Evolutionary conservation across 2,329 filamentous ascomycete genomes (phyloP).

Genomic region (Diaporthe vexans): DNA sequence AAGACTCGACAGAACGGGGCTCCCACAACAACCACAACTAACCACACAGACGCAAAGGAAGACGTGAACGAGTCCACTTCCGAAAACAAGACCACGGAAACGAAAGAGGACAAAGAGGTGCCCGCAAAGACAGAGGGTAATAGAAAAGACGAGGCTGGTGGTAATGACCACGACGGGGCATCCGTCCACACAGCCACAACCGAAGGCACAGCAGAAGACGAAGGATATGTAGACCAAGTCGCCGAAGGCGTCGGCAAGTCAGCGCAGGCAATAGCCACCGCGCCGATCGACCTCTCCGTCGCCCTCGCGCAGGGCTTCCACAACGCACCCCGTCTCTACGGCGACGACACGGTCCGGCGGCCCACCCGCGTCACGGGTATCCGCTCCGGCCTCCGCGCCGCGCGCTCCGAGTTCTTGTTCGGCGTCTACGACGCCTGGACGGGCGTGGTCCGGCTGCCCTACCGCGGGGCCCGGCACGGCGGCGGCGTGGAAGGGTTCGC

Average conservation of each 20-base stretch:
- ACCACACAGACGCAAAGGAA: slow-evolving; percentile 28
- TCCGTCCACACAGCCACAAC: slow-evolving; percentile 47
- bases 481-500: slow-evolving; percentile 60
- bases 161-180: slow-evolving; percentile 18
- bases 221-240: slow-evolving; percentile 65
- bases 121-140: slow-evolving; percentile 2
- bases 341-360: slow-evolving; percentile 76
- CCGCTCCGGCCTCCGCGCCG: slow-evolving; percentile 72
- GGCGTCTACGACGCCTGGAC: slow-evolving; percentile 77
- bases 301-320: slow-evolving; percentile 78
- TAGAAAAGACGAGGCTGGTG: slow-evolving; percentile 11
- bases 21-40: slow-evolving; percentile 19
- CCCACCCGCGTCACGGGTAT: slow-evolving; percentile 76
- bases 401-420: slow-evolving; percentile 71
- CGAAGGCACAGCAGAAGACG: slow-evolving; percentile 48
- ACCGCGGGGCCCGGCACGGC: slow-evolving; percentile 67
- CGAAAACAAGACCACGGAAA: slow-evolving; percentile 13
- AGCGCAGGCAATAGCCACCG: slow-evolving; percentile 64
- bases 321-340: slow-evolving; percentile 78
- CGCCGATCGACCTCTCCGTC: slow-evolving; percentile 72
- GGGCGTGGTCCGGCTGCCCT: slow-evolving; percentile 72
- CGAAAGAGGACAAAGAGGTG: neutral
- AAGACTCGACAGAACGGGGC: slow-evolving; percentile 44
- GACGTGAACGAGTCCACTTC: slow-evolving; percentile 19
- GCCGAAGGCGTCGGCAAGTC: slow-evolving; percentile 65